Percentiles rank a stretch among this genome's conserved stretches.
phyloP scores from a whole-genome alignment of 2,329 filamentous ascomycete species.

The Alternaria panax region DNA sequence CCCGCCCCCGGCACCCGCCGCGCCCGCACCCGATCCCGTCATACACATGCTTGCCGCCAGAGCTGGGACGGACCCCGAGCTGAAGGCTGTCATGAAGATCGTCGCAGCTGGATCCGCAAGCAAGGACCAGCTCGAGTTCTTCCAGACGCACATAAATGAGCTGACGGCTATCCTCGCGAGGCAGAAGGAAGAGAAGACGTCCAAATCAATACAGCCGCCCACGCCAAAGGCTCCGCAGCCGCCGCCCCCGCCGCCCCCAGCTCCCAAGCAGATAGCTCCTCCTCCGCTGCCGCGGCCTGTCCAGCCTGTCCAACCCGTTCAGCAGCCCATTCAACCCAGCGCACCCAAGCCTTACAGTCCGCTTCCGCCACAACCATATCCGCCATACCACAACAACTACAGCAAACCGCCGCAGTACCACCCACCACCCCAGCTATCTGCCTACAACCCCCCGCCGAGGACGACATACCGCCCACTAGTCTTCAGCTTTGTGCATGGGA shows the following conservation, averaged over 20 bases:
- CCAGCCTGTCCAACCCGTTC: slow-evolving; percentile 22
- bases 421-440: slow-evolving; percentile 34
- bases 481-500: slow-evolving; percentile 51
- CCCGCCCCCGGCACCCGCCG: slow-evolving; percentile 30
- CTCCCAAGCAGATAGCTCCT: slow-evolving; percentile 19
- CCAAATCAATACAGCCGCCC: slow-evolving; percentile 28
- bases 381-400: slow-evolving; percentile 33
- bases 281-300: slow-evolving; percentile 26
- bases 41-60: slow-evolving; percentile 80
- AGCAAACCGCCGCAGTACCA: slow-evolving; percentile 32
- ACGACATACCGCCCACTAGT: slow-evolving; percentile 52
- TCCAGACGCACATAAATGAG: slow-evolving; percentile 82
- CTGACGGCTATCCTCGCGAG: slow-evolving; percentile 64
- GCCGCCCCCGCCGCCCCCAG: slow-evolving; percentile 16
- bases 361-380: slow-evolving; percentile 20
- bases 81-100: slow-evolving; percentile 82
- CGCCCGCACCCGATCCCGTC: slow-evolving; percentile 71
- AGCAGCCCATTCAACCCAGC: slow-evolving; percentile 18
- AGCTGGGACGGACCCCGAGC: slow-evolving; percentile 73
- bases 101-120: slow-evolving; percentile 79
- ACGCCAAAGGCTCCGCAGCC: slow-evolving; percentile 22
- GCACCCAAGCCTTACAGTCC: slow-evolving; percentile 15
- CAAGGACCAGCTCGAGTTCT: slow-evolving; percentile 74
- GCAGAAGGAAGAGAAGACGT: slow-evolving; percentile 48
- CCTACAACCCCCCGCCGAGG: slow-evolving; percentile 51